Conservation (phyloP, 2,329 filamentous ascomycete genomes). For the Epichloe baconii region DNA sequence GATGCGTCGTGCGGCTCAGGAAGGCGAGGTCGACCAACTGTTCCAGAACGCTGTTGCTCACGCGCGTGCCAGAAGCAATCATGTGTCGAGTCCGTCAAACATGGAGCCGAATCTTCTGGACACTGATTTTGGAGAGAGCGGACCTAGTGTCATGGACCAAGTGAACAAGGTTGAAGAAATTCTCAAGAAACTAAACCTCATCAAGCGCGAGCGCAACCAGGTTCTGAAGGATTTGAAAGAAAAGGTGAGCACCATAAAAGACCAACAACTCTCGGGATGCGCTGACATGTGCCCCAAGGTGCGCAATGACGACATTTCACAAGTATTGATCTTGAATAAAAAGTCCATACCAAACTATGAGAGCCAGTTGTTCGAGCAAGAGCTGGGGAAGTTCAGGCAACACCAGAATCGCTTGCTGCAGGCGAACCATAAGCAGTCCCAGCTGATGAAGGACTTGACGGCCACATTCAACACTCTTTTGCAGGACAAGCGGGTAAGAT, state of each 20-base stretch:
- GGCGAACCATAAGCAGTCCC: constrained; percentile 88
- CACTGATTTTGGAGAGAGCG: constrained; percentile 74
- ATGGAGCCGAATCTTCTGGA: constrained; percentile 74
- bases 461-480: constrained; percentile 74
- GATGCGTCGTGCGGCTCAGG: constrained; percentile 81
- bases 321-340: constrained; percentile 94
- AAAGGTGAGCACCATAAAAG: constrained; percentile 51
- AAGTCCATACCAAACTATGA: constrained; percentile 91
- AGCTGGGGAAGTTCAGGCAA: constrained; percentile 92
- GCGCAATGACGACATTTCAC: constrained; percentile 93
- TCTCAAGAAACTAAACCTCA: constrained; percentile 76
- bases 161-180: constrained; percentile 81
- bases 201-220: constrained; percentile 84
- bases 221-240: constrained; percentile 95
- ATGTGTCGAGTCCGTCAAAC: constrained; percentile 44
- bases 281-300: constrained; percentile 39
- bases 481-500: constrained; percentile 84
- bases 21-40: constrained; percentile 73
- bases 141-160: constrained; percentile 74
- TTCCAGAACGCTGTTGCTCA: constrained; percentile 81
- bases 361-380: constrained; percentile 80
- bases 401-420: constrained; percentile 86
- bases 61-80: constrained; percentile 52
- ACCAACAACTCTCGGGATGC: too few species aligned
- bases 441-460: constrained; percentile 89